Evolutionary conservation across 495 filamentous ascomycete genomes (phyloP), one percentile per base, ranked within the genome.

Genomic region (Neurospora sp.): DNA sequence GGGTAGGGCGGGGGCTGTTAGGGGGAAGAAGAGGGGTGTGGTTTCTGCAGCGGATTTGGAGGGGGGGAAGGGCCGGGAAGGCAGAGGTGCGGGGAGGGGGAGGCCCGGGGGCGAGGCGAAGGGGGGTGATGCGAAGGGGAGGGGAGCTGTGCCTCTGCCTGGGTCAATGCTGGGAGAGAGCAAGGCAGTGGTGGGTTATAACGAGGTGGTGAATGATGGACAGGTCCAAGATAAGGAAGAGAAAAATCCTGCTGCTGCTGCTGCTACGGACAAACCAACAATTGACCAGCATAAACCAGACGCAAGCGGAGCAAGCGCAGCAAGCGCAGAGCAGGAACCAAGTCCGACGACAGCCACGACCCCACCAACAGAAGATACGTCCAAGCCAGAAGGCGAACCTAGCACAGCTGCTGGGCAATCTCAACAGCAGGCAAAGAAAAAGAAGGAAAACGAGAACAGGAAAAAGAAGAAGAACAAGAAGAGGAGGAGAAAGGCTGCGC

Each of bases 1-100:
- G 70, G 89, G 90, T n/a, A 81, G 89, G 72, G 83, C 87, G 35
- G 84, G 86, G 68, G 76, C 88, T 45, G 86, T 89, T 22, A 83
- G 83, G 69, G 81, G 71, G 40, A 86, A 84, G 77, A 79, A 73
- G 69, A 65, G 27, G 53, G 53, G 53, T 65, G 53, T 65, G 1
- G 53, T 31, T 14, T 12, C 53, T 72, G 70, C 20, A 44, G 14
- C 39, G 39, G 31, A 59, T 1, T 8, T 31, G 39, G 45, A 31
- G 3, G 14, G 38, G 44, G 27, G 18, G 12, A 37, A 40, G 44
- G 44, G 45, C 22, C 4, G 69, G 5, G 61, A 35, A 40, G 39
- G 59, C 65, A 27, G 4, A 44, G 40, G 31, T n/a, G 40, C 42
- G 16, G 22, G 39, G 38, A 40, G 22, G 44, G 4, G 37, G 39